phyloP scores from a whole-genome alignment of 352 stramenopile species.

The Globisporangium carolinianum region DNA sequence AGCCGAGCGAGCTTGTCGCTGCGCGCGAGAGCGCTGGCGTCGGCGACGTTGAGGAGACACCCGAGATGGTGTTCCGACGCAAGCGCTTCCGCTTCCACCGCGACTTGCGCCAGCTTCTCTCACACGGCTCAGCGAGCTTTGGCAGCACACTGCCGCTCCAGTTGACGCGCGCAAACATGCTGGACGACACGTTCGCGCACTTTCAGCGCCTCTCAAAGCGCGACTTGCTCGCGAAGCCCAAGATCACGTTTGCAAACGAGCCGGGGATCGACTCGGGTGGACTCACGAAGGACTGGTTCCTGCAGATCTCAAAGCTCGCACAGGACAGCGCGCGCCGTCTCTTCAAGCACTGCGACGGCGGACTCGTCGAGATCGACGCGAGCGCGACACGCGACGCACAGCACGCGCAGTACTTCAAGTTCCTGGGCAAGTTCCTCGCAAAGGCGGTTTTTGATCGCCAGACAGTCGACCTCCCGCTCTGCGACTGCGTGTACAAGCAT shows the following conservation, averaged over 20 bases:
- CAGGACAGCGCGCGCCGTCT: constrained; percentile 26
- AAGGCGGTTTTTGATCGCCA: constrained; percentile 87
- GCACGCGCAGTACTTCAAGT: constrained; percentile 43
- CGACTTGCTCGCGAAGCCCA: constrained; percentile 61
- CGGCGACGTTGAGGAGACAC: constrained; percentile 46
- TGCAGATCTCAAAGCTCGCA: constrained; percentile 57
- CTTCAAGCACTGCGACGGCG: constrained; percentile 51
- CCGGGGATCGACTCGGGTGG: constrained; percentile 83
- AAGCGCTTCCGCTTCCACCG: constrained; percentile 85
- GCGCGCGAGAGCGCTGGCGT: constrained; percentile 34
- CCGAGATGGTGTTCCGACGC: constrained; percentile 77
- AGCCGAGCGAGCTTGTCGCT: constrained; percentile 39
- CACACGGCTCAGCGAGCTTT: constrained; percentile 25
- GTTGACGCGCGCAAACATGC: constrained; percentile 50
- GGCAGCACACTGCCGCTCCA: constrained; percentile 32
- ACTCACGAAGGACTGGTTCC: constrained; percentile 87
- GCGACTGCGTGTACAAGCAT: constrained; percentile 65
- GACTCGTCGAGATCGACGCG: constrained; percentile 43
- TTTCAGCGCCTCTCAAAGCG: constrained; percentile 39
- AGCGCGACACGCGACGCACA: constrained; percentile 20
- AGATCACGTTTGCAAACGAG: constrained; percentile 80
- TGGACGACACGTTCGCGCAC: constrained; percentile 53
- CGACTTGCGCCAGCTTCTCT: constrained; percentile 38
- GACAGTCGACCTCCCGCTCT: constrained; percentile 73
- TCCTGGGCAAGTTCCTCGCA: constrained; percentile 70